These are phyloP conservation scores for Euphorbia tirucalli DNA, from an alignment of 345 rosid genomes.

Conservation along the genomic window DNA sequence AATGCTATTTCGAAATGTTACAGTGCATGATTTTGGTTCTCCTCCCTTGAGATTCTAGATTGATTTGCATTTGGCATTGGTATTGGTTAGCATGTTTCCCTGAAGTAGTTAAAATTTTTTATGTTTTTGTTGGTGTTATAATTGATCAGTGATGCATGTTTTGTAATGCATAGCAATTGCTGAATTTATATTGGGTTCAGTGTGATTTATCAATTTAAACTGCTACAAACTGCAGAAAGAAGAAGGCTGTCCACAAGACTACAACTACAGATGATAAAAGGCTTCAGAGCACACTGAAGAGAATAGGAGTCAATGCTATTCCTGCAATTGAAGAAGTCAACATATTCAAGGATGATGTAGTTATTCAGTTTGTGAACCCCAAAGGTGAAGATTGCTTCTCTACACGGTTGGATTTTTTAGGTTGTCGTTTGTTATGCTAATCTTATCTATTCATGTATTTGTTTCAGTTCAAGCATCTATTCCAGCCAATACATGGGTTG, in stretches of 20 bases:
- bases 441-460: background rate
- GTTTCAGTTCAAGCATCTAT: slow-evolving; percentile 89
- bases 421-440: background rate
- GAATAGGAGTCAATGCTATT: slow-evolving; percentile 88
- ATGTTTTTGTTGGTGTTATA: background rate
- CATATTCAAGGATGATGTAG: slow-evolving; percentile 93
- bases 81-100: background rate
- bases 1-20: background rate
- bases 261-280: slow-evolving; percentile 95
- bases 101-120: background rate
- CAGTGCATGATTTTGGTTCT: background rate
- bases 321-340: slow-evolving; percentile 96
- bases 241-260: slow-evolving; percentile 98
- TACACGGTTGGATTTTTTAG: background rate
- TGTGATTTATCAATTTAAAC: background rate
- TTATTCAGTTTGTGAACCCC: slow-evolving; percentile 81
- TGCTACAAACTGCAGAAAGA: slow-evolving; percentile 52
- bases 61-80: background rate
- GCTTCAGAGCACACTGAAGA: slow-evolving; percentile 98
- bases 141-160: background rate
- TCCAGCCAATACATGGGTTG: slow-evolving; percentile 97
- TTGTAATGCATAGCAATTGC: background rate
- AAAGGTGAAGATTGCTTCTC: slow-evolving; percentile 52
- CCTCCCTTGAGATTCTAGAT: background rate
- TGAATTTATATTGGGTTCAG: background rate